Percentiles rank a stretch among this genome's conserved stretches.
Evolutionary conservation across 169 alveolate species (phyloP).

Genomic region (Amoebophrya sp.): DNA sequence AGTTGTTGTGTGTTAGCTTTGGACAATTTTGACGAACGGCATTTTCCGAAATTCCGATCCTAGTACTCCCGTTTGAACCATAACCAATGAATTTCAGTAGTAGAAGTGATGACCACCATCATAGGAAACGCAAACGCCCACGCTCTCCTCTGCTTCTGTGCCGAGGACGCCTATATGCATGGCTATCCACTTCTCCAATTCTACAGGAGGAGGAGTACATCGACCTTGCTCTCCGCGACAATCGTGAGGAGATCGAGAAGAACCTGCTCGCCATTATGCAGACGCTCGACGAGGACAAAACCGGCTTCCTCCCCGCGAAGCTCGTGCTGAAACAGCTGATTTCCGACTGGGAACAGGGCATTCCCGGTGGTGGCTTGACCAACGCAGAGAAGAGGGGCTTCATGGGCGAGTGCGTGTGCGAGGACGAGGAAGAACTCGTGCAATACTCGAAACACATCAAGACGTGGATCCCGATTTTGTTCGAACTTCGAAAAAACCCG

Average conservation of each 20-base stretch:
- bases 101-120: neutral
- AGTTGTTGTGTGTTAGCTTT: neutral
- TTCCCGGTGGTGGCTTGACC: neutral
- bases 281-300: neutral
- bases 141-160: neutral
- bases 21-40: too few species aligned
- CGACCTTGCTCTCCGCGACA: neutral
- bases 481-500: neutral
- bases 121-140: neutral
- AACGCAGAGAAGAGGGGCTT: neutral
- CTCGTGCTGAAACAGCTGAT: neutral
- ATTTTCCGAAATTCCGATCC: too few species aligned
- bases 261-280: neutral
- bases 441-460: neutral
- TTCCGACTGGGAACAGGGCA: neutral
- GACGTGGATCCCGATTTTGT: neutral
- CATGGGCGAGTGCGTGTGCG: neutral
- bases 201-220: neutral
- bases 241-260: neutral
- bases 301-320: neutral
- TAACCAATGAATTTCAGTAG: neutral
- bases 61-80: neutral
- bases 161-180: too few species aligned
- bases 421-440: neutral
- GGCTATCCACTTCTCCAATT: too few species aligned